Base-by-base conservation (phyloP, 768 basidiomycete species). In the Mycena amicta region DNA sequence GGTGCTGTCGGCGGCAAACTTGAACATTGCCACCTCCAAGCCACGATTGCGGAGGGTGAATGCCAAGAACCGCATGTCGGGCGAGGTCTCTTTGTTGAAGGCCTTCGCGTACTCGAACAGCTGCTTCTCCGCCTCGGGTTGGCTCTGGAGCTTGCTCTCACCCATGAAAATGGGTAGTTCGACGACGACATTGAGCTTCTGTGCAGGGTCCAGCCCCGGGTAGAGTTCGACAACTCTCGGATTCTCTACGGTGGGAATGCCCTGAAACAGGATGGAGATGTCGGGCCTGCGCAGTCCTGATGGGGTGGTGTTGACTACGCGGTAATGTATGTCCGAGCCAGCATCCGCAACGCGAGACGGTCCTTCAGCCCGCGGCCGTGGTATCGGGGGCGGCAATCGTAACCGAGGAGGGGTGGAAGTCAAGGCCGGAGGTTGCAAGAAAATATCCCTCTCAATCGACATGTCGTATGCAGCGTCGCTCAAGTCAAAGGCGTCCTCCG, bases 111-210 rank as follows among this genome's bases (percentile, higher is more conserved):
- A 53, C 1, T 15, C 16, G 3, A 2, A 37, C 25, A 53, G 37
- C n/a, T 53, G 52, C 39, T 27, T 27, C 8, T 37, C 26, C 20
- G 25, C 52, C 8, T 26, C 31, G 3, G 2, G 20, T 18, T 53
- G 52, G 52, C 26, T n/a, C 15, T 23, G 13, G 13, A 53, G 52
- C n/a, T 53, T 53, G 39, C 52, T 53, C n/a, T 53, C 52, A n/a
- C 37, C 52, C 52, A 53, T 53, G 39, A 20, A 5, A 12, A 53
- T 33, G 8, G 52, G 52, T 18, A 53, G 6, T 41, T 53, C 52
- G 39, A 53, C 52, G 52, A 33, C 26, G 5, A n/a, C 15, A 33
- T 16, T 5, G 8, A 18, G 11, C 18, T 8, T 18, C 8, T 37
- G 11, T 8, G 39, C 31, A 1, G 22, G 22, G 3, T 37, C 31